These are phyloP conservation scores for Fusarium floridanum DNA, from an alignment of 2,329 filamentous ascomycete genomes.

Conservation along the genomic window DNA sequence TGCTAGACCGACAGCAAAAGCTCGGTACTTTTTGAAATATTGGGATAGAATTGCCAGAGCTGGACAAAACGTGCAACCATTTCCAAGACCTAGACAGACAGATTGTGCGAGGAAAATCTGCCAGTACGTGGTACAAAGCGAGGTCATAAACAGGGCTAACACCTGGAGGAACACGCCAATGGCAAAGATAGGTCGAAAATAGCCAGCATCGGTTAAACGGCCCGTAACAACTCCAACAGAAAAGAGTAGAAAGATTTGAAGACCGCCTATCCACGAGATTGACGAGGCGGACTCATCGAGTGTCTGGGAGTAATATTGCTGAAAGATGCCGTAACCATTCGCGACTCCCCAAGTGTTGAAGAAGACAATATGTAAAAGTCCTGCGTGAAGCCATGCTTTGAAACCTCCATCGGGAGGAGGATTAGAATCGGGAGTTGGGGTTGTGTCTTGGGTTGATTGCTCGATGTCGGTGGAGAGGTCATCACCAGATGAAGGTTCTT, in stretches of 20 bases:
- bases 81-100: constrained; percentile 62
- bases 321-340: constrained; percentile 61
- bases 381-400: constrained; percentile 50
- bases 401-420: constrained; percentile 36
- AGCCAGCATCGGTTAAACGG: constrained; percentile 59
- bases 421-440: neutral
- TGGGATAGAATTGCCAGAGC: constrained; percentile 70
- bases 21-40: constrained; percentile 70
- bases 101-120: constrained; percentile 65
- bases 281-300: constrained; percentile 51
- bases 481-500: constrained; percentile 3
- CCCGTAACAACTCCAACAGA: constrained; percentile 58
- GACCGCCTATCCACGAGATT: constrained; percentile 60
- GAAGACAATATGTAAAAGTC: constrained; percentile 55
- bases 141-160: constrained; percentile 60
- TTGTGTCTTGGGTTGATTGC: neutral
- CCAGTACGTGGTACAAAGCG: constrained; percentile 59
- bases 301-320: constrained; percentile 58
- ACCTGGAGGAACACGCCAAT: constrained; percentile 56
- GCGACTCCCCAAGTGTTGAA: constrained; percentile 62
- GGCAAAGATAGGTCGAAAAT: constrained; percentile 55
- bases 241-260: constrained; percentile 59
- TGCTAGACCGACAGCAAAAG: constrained; percentile 70
- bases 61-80: constrained; percentile 69
- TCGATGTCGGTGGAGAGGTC: constrained; percentile 22